Evolutionary conservation across 225 moss, liverwort and hornwort genomes (phyloP).

Genomic region (Sphagnum contortum): DNA sequence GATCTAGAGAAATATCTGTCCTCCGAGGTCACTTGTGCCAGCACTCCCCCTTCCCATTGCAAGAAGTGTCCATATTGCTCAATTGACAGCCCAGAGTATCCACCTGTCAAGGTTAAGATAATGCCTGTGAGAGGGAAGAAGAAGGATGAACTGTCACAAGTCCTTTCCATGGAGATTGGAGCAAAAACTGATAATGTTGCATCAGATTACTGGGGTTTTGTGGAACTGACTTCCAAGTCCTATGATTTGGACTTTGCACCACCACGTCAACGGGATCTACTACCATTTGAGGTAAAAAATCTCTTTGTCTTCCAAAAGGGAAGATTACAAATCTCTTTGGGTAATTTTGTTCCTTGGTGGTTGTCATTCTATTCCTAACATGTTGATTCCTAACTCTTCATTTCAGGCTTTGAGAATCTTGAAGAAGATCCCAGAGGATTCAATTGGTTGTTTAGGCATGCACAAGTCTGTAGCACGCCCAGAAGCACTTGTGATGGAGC

Average conservation of each 20-base stretch:
- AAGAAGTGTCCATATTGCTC: conserved; percentile 27
- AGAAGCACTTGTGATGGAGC: conserved; percentile 43
- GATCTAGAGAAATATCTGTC: conserved; percentile 20
- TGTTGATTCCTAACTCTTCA: not conserved
- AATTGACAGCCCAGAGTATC: conserved; percentile 24
- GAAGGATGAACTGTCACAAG: conserved; percentile 19
- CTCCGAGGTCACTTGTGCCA: conserved; percentile 16
- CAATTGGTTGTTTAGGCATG: conserved; percentile 51
- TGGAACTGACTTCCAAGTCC: conserved; percentile 15
- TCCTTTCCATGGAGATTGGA: conserved; percentile 33
- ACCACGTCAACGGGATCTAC: conserved; percentile 21
- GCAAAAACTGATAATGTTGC: conserved; percentile 18
- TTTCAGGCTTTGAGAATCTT: conserved; percentile 55
- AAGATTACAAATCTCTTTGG: too few relatives aligned
- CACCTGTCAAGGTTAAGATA: conserved; percentile 28
- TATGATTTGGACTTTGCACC: conserved; percentile 11
- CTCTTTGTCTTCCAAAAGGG: too few relatives aligned
- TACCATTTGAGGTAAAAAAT: conserved; percentile 31
- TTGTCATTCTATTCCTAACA: too few relatives aligned
- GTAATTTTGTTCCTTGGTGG: too few relatives aligned
- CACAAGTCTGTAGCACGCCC: conserved; percentile 45
- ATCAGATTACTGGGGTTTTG: conserved; percentile 46
- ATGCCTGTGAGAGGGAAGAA: conserved; percentile 25
- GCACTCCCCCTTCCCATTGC: conserved; percentile 6
- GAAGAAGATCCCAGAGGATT: conserved; percentile 42